phyloP scores from a whole-genome alignment of 345 rosid genomes.

The Populus davidiana region DNA sequence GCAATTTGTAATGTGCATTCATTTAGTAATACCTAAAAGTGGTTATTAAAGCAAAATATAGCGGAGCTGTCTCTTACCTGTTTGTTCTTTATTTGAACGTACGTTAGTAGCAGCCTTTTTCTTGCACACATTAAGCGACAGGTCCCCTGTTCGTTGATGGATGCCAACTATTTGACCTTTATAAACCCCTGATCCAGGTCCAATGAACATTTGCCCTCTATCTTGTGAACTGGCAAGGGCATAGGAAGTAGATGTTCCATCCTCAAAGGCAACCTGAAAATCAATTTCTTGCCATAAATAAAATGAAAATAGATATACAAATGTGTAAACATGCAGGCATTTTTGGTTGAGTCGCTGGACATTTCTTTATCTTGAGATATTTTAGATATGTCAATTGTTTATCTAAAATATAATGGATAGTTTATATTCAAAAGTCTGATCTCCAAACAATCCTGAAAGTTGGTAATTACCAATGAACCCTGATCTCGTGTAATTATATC shows the following conservation, averaged over 20 bases:
- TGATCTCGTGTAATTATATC: constrained; percentile 81
- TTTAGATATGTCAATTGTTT: background rate
- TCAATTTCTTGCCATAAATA: constrained; percentile 3
- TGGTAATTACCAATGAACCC: constrained; percentile 79
- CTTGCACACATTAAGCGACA: constrained; percentile 84
- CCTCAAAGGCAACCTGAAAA: constrained; percentile 92
- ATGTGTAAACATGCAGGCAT: background rate
- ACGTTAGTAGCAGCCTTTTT: constrained; percentile 93
- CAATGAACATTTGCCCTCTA: constrained; percentile 90
- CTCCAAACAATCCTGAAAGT: background rate
- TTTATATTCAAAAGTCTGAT: background rate
- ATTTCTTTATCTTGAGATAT: background rate
- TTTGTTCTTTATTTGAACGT: constrained; percentile 84
- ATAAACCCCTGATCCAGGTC: constrained; percentile 77
- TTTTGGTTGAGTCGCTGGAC: background rate
- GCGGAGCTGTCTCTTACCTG: constrained; percentile 45
- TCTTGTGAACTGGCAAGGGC: constrained; percentile 86
- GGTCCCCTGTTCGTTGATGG: constrained; percentile 89
- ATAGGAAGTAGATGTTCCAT: constrained; percentile 78
- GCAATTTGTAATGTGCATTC: background rate
- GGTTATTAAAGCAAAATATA: background rate
- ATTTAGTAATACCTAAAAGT: background rate
- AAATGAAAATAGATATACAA: background rate
- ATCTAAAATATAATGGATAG: background rate
- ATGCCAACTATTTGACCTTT: constrained; percentile 93